Evolutionary conservation across 805 yeast genomes (phyloP).

Genomic region (Maudiozyma bulderi): DNA sequence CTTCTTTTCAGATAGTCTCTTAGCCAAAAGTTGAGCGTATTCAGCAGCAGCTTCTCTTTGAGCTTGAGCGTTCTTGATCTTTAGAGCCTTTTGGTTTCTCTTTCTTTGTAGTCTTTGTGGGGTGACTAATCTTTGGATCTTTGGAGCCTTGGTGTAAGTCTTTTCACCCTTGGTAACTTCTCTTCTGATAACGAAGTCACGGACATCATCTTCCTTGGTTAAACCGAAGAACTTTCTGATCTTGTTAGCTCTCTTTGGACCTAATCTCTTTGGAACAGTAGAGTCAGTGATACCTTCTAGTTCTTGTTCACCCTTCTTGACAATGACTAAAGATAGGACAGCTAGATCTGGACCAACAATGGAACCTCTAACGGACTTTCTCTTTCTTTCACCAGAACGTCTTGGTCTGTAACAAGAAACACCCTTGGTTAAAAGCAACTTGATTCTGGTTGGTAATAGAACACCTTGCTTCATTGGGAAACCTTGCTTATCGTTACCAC

Average conservation of each 20-base stretch:
- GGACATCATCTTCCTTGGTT: conserved; percentile 39
- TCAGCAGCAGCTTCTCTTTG: conserved; percentile 99
- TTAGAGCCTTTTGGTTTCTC: conserved; percentile 90
- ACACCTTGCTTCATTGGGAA: conserved; percentile 99
- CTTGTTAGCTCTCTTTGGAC: conserved; percentile 99
- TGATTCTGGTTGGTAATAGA: conserved; percentile 98
- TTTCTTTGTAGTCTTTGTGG: conserved; percentile 99
- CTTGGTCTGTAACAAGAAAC: conserved; percentile 99
- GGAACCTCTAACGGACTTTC: conserved; percentile 99
- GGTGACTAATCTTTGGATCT: conserved; percentile 98
- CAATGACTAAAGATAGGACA: conserved; percentile 84
- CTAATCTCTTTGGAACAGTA: conserved; percentile 96
- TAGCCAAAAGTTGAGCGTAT: conserved; percentile 96
- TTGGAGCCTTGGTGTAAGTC: conserved; percentile 99
- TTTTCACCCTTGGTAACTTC: conserved; percentile 96
- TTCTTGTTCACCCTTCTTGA: conserved; percentile 95
- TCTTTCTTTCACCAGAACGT: conserved; percentile 99
- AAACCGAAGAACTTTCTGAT: conserved; percentile 98
- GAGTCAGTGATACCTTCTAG: conserved; percentile 92
- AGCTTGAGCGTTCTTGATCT: conserved; percentile 94
- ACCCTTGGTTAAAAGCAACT: conserved; percentile 85
- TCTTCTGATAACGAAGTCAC: conserved; percentile 92
- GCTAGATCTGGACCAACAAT: conserved; percentile 96
- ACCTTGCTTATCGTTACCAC: conserved; percentile 99
- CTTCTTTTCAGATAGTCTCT: conserved; percentile 97